Evolutionary conservation across 129 eudicot genomes (phyloP).

Genomic region (Pseudognaphalium luteoalbum): DNA sequence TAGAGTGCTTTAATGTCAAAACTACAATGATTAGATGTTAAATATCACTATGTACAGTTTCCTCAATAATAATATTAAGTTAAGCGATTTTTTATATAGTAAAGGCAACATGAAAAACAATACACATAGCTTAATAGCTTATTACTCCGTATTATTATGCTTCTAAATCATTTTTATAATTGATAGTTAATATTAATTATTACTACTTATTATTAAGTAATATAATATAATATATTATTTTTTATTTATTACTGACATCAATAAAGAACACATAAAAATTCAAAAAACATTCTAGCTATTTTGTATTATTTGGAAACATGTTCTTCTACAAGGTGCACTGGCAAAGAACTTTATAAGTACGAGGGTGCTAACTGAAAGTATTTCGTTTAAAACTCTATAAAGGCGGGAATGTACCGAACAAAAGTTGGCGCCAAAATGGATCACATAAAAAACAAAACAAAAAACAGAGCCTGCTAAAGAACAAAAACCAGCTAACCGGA

Average conservation of each 20-base stretch:
- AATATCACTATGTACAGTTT: too few relatives aligned
- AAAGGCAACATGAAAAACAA: too few relatives aligned
- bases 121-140: too few relatives aligned
- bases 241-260: not conserved
- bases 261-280: not conserved
- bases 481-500: constrained; percentile 16
- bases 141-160: too few relatives aligned
- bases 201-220: too few relatives aligned
- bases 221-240: too few relatives aligned
- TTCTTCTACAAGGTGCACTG: not conserved
- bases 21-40: too few relatives aligned
- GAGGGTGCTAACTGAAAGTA: constrained; percentile 30
- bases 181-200: too few relatives aligned
- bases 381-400: not conserved
- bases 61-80: too few relatives aligned
- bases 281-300: not conserved
- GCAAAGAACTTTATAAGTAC: constrained; percentile 10
- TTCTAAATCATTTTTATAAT: too few relatives aligned
- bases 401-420: constrained; percentile 40
- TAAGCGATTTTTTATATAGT: too few relatives aligned
- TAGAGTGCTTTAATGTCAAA: too few relatives aligned
- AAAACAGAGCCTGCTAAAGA: not conserved
- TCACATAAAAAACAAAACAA: not conserved
- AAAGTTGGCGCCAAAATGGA: constrained; percentile 37
- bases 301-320: not conserved